Conservation (phyloP, 116 monocot genomes). For the Phalaenopsis hybrid region DNA sequence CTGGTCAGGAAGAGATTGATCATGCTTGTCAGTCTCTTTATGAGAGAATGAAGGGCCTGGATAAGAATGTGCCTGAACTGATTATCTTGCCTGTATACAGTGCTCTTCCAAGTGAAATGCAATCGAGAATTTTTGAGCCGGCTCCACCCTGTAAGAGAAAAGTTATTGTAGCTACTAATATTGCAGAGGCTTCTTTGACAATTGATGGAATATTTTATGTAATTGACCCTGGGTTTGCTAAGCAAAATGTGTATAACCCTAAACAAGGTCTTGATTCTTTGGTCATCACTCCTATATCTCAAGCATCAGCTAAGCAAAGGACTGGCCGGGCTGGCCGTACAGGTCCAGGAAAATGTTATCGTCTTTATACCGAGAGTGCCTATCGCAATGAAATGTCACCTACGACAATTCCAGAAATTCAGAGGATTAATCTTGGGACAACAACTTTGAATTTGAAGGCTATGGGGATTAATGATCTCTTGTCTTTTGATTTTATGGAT, state of each 20-base stretch:
- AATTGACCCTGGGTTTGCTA: slow-evolving; percentile 96
- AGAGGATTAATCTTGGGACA: slow-evolving; percentile 80
- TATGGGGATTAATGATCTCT: slow-evolving; percentile 94
- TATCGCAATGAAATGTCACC: slow-evolving; percentile 97
- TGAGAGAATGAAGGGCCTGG: slow-evolving; percentile 94
- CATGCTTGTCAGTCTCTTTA: slow-evolving; percentile 93
- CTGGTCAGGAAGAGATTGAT: slow-evolving; percentile 97
- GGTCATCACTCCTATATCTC: slow-evolving; percentile 91
- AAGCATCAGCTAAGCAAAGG: slow-evolving; percentile 98
- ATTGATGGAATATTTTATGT: slow-evolving; percentile 96
- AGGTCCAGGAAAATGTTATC: slow-evolving; percentile 94
- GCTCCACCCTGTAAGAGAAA: slow-evolving; percentile 90
- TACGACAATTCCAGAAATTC: slow-evolving; percentile 85
- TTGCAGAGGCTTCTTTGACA: slow-evolving; percentile 91
- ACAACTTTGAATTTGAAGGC: slow-evolving; percentile 87
- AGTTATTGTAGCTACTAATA: slow-evolving; percentile 95
- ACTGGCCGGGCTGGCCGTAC: slow-evolving; percentile 88
- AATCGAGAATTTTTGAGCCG: slow-evolving; percentile 91
- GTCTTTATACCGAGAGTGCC: slow-evolving; percentile 93
- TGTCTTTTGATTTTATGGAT: slow-evolving; percentile 98
- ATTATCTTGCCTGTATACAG: slow-evolving; percentile 96
- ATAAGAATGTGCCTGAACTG: slow-evolving; percentile 88
- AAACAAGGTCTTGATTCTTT: slow-evolving; percentile 94
- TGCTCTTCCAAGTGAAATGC: slow-evolving; percentile 98
- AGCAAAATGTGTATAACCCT: slow-evolving; percentile 89